Evolutionary conservation across 495 filamentous ascomycete genomes (phyloP).

Genomic region (Xylaria longipes): DNA sequence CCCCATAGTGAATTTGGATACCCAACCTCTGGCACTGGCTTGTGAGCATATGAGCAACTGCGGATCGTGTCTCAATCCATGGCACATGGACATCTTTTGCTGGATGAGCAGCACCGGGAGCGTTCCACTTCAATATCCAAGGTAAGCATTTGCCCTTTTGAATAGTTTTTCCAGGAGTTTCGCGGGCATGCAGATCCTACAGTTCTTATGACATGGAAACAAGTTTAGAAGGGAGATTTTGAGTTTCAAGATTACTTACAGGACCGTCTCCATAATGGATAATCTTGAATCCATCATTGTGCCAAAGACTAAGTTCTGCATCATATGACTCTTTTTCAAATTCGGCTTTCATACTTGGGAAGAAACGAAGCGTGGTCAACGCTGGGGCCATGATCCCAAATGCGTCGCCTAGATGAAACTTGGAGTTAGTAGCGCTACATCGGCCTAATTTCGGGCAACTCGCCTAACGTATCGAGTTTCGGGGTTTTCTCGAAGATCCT

Average conservation of each 20-base stretch:
- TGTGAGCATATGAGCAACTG: background rate
- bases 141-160: background rate
- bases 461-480: slow-evolving; percentile 10
- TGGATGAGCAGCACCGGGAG: background rate
- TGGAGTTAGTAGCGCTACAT: slow-evolving; percentile 1
- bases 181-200: background rate
- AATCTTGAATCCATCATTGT: background rate
- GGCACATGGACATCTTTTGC: slow-evolving; percentile 6
- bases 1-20: background rate
- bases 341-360: slow-evolving; percentile 20
- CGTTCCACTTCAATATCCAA: background rate
- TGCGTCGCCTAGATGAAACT: slow-evolving; percentile 6
- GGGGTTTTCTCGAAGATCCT: slow-evolving; percentile 6
- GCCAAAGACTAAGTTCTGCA: background rate
- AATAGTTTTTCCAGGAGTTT: background rate
- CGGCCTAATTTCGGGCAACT: background rate
- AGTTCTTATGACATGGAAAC: too few species aligned
- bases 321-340: slow-evolving; percentile 7
- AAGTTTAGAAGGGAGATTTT: background rate
- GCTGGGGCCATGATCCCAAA: slow-evolving; percentile 22
- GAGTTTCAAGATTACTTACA: background rate
- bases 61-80: background rate
- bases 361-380: slow-evolving; percentile 17
- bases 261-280: background rate
- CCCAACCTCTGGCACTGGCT: slow-evolving; percentile 1